Evolutionary conservation across 2,329 filamentous ascomycete species (phyloP), one percentile per base, ranked within the genome.

Genomic region (Ophiostoma sp.): DNA sequence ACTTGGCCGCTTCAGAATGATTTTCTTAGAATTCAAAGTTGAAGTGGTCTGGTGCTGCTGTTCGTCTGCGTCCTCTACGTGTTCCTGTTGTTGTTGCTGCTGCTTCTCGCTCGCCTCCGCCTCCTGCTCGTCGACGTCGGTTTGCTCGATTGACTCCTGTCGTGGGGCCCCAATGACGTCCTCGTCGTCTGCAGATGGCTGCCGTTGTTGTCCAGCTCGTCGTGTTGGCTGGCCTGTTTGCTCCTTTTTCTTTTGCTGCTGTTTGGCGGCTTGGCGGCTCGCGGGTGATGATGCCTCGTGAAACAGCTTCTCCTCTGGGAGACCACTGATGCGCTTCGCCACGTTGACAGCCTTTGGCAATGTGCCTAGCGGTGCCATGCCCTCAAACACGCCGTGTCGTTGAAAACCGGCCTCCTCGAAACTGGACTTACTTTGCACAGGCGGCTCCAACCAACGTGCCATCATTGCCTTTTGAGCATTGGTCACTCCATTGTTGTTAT

Each of bases 311-410:
- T 77, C 76, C 42, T 75, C 76, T 11, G 52, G 36, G 11, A 73
- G 63, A 22, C 57, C 72, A 70, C 28, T 75, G 42, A 76, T 31
- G 77, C 72, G 77, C 80, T 90, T 89, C 76, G 90, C 84, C 79
- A 89, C 87, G 66, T 22, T 72, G 12, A 87, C 82, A 28, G 86
- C 87, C 82, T 88, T 89, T 15, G 94, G 94, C 77, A 90, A 85
- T 72, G 90, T 87, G 55, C 94, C 94, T 72, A 97, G 84, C 33
- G 94, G 91, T 71, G 90, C 91, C 94, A 97, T 97, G 78, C 91
- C 91, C 81, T 93, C 91, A 74, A 97, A 85, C 22, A 97, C 92
- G 76, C 93, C 93, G 80, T 90, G 89, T 68, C 91, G 87, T 78
- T 91, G 85, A 77, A 96, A 87, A 61, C 92, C 92, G 73, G 87